Base-by-base conservation (phyloP, 345 rosid genomes). In the Litchi chinensis region DNA sequence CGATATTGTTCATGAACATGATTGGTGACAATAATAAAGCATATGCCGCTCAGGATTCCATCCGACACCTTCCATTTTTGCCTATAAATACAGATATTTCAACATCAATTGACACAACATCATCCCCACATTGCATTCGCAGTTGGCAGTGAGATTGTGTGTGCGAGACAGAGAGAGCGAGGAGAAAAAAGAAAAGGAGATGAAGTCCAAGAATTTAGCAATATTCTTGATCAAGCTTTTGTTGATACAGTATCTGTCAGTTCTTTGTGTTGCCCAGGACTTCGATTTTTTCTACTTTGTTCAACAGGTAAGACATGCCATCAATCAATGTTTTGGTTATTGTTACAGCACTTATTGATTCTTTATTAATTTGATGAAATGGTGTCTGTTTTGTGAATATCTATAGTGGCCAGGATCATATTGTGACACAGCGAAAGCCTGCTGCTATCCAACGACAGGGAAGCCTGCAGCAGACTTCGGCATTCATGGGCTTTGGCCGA, bases 271-370 rank as follows among this genome's bases (percentile, higher is more conserved):
- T n/a, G 76, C 99, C 8, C 77, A 88, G 81, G 90, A 87, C 70
- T 95, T 93, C 44, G 98, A 95, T 89, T 95, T 95, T 92, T 93
- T 95, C 92, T 95, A 95, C 91, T 90, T 95, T 46, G 98, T 95
- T 77, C 97, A 88, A 83, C 98, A 95, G 88, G 99, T 90, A 77
- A 79, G 48, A 22, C 10, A 46, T 0, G 1, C 65, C n/a, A 4
- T 46, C 0, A 24, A 12, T 13, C n/a, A 10, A 15, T 40, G 3
- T 39, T 50, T 46, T 32, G n/a, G 0, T 13, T 7, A 11, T 1
- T 63, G 19, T 21, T 66, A 52, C 37, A 32, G 37, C 37, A 32
- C 6, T 48, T 77, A 26, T 1, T 19, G 52, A 4, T 50, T 56
- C 11, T 21, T 40, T 15, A 40, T 74, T n/a, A 9, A 46, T 50